A percentile compares a stretch with the other conserved stretches of the same genome.
Conservation (phyloP, 371 early-diverging fungal genomes). For the Mortierella sp. region DNA sequence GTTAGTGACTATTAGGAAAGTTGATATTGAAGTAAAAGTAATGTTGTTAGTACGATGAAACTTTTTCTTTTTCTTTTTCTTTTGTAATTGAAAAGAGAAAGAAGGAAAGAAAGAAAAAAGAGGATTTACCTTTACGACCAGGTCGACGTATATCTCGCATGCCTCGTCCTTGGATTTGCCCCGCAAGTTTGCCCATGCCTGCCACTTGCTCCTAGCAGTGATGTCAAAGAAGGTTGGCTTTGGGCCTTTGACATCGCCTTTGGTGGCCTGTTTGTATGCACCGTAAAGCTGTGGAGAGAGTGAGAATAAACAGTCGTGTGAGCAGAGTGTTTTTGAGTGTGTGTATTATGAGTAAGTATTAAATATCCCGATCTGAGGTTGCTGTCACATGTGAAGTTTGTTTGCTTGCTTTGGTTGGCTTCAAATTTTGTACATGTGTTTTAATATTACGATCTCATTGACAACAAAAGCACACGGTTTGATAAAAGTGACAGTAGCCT, state of each 20-base stretch:
- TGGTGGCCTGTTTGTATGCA: slow-evolving; percentile 52
- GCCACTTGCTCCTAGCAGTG: slow-evolving; percentile 55
- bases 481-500: too few species aligned
- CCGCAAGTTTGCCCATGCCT: slow-evolving; percentile 53
- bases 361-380: background rate
- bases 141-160: slow-evolving; percentile 35
- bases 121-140: slow-evolving; percentile 40
- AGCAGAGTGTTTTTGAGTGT: background rate
- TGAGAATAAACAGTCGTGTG: too few species aligned
- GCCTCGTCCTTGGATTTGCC: slow-evolving; percentile 44
- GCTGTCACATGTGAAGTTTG: background rate
- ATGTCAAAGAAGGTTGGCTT: slow-evolving; percentile 54
- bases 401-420: too few species aligned
- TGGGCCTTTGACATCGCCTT: slow-evolving; percentile 34
- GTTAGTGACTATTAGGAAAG: slow-evolving; percentile 28
- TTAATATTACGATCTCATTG: too few species aligned
- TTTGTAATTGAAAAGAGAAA: too few species aligned
- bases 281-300: slow-evolving; percentile 39
- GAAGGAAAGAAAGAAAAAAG: background rate
- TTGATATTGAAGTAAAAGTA: background rate
- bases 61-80: too few species aligned
- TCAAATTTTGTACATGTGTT: too few species aligned
- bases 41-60: background rate
- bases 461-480: too few species aligned
- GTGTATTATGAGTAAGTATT: slow-evolving; percentile 2